Evolutionary conservation across 768 basidiomycete genomes (phyloP), one percentile per base, ranked within the genome.

Genomic region (Glaciozyma martinii): DNA sequence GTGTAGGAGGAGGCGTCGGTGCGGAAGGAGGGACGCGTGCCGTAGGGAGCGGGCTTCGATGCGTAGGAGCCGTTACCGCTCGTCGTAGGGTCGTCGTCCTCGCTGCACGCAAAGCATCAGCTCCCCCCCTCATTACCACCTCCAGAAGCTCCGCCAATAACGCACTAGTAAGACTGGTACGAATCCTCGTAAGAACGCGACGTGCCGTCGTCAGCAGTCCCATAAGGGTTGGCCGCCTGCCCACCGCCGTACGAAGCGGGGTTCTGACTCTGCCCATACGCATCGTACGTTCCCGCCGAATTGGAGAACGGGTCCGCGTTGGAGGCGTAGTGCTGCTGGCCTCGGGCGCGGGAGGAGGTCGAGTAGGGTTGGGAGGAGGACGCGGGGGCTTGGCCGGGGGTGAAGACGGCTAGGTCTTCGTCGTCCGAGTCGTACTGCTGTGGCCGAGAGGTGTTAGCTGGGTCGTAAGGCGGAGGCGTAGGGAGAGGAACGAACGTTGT

Each of bases 381-480:
- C 42, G 52, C 42, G 29, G 12, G 46, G 66, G 5, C 47, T 29
- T 49, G 50, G 27, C 46, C 47, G 18, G 63, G 56, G 1, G 58
- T 32, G 59, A 63, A 69, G 25, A 70, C 64, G 30, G 65, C 43
- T 42, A 70, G 62, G 60, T 70, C n/a, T n/a, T n/a, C 68, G 32
- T 70, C 68, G 62, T 70, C 68, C 25, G 65, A 66, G 40, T 63
- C 68, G 57, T 61, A 66, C 61, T 69, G 59, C 53, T 40, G 37
- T 13, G 5, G 5, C 15, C 37, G 2, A 40, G 5, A 13, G 37
- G 37, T 3, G 5, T 40, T 40, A 40, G 37, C 37, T 40, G 12
- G 37, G 37, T 40, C 37, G 5, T 6, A 2, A 13, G 3, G 37
- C 37, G 10, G 37, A 40, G 37, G 37, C 10, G 37, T 10, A 5